Conservation (phyloP, 164 flowering plant genomes). For the Piper longum region DNA sequence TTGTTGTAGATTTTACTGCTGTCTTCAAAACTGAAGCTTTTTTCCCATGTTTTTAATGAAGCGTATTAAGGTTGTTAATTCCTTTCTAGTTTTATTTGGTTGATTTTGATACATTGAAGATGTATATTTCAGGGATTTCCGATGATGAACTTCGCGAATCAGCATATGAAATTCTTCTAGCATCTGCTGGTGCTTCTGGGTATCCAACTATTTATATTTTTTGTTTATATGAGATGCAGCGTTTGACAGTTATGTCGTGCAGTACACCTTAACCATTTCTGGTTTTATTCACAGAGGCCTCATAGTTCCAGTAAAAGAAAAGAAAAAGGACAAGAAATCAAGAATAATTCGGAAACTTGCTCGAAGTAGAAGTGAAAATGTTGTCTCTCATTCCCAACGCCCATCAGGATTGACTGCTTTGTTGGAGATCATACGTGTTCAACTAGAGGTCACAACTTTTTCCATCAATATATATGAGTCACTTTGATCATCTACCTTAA, state of each 20-base stretch:
- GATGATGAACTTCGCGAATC: conserved; percentile 97
- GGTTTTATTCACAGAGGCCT: conserved; percentile 46
- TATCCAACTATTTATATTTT: conserved; percentile 13
- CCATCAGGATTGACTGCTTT: conserved; percentile 67
- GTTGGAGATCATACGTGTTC: conserved; percentile 88
- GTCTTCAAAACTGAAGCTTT: too few relatives aligned
- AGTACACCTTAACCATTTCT: background rate
- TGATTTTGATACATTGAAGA: background rate
- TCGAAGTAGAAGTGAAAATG: conserved; percentile 62
- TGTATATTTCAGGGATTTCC: conserved; percentile 43
- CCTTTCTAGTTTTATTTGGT: conserved; percentile 2
- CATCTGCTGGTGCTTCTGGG: conserved; percentile 96
- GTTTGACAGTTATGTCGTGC: background rate
- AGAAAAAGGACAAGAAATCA: conserved; percentile 78
- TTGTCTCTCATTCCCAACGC: conserved; percentile 35
- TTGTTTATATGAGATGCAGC: background rate
- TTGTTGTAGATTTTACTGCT: too few relatives aligned
- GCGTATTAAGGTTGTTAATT: background rate
- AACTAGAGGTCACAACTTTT: conserved; percentile 51
- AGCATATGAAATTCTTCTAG: conserved; percentile 85
- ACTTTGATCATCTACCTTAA: background rate
- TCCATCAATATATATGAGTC: conserved; percentile 5
- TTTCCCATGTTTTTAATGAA: background rate
- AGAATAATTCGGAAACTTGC: conserved; percentile 84
- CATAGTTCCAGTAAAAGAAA: conserved; percentile 76